Evolutionary conservation across 768 basidiomycete genomes (phyloP), one percentile per base, ranked within the genome.

Genomic region (Porphyrellus cyaneotinctus): DNA sequence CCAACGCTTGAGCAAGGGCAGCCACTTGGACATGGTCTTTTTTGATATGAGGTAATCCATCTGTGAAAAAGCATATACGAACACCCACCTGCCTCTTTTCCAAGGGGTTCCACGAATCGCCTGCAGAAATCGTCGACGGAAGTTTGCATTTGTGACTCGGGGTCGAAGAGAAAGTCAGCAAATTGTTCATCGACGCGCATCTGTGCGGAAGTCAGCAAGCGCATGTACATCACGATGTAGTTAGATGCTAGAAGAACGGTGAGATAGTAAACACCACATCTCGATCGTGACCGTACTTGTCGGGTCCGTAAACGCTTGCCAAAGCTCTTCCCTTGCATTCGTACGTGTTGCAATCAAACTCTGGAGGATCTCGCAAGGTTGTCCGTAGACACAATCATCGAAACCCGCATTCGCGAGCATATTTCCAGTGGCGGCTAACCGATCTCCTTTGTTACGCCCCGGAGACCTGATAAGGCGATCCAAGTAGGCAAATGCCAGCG

Each of bases 11-110:
- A 17, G 85, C 78, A 12, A 95, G 74, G 1, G 93, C 92, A 32
- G 79, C 78, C 57, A 95, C 87, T 61, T 91, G 88, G 12, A 87
- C 84, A 58, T 95, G 85, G 59, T 95, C 93, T 83, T 66, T 46
- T 22, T 43, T 20, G 32, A 48, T 17, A 53, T 48, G 13, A n/a
- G 20, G 39, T 23, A 36, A 30, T 31, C 30, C 17, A 10, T 55
- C 26, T 9, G 20, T 12, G 15, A 17, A 33, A n/a, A 18, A 31
- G 23, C 8, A 12, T 38, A 13, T 11, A 11, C n/a, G 11, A 10
- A 33, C 31, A 41, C 49, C 43, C 56, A 84, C 88, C 90, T 42
- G 88, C 89, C 74, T 91, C 89, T 57, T 82, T 85, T 28, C 87
- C 85, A 28, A 80, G 70, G 2, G 85, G 80, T 53, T 95, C 89